Conservation (phyloP, 441 rosid species). For the Pelargonium fulgidum region DNA sequence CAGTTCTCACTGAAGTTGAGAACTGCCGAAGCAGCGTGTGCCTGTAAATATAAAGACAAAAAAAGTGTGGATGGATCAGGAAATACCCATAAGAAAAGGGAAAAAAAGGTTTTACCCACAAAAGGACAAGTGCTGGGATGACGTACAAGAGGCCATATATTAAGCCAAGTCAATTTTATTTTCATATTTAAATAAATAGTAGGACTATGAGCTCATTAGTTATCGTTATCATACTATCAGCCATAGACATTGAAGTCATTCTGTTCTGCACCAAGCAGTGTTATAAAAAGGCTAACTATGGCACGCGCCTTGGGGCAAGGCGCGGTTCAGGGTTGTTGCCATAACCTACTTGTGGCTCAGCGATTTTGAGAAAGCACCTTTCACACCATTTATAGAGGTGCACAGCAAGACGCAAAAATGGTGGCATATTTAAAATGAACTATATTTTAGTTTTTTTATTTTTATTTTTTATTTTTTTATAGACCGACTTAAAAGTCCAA, state of each 20-base stretch:
- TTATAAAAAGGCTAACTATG: not conserved
- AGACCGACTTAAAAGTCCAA: too few relatives aligned
- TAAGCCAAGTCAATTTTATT: not conserved
- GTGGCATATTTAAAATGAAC: not conserved
- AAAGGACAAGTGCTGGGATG: not conserved
- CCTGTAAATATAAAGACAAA: slow-evolving; percentile 39
- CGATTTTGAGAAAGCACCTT: too few relatives aligned
- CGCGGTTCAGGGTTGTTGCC: too few relatives aligned
- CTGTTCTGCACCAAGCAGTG: not conserved
- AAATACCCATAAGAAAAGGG: too few relatives aligned
- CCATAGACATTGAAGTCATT: not conserved
- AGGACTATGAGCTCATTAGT: not conserved
- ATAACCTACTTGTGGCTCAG: too few relatives aligned
- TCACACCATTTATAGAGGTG: too few relatives aligned
- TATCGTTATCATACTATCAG: not conserved
- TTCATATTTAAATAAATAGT: not conserved
- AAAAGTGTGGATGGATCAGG: not conserved
- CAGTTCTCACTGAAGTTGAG: slow-evolving; percentile 99
- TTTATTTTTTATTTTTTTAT: too few relatives aligned
- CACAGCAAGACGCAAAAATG: not conserved
- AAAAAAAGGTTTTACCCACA: not conserved
- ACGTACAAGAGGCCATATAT: too few relatives aligned
- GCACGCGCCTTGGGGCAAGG: too few relatives aligned
- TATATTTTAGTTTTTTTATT: too few relatives aligned
- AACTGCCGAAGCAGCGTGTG: slow-evolving; percentile 99